Conservation (phyloP, 2,329 filamentous ascomycete genomes). For the Penicillium capsulatum region DNA sequence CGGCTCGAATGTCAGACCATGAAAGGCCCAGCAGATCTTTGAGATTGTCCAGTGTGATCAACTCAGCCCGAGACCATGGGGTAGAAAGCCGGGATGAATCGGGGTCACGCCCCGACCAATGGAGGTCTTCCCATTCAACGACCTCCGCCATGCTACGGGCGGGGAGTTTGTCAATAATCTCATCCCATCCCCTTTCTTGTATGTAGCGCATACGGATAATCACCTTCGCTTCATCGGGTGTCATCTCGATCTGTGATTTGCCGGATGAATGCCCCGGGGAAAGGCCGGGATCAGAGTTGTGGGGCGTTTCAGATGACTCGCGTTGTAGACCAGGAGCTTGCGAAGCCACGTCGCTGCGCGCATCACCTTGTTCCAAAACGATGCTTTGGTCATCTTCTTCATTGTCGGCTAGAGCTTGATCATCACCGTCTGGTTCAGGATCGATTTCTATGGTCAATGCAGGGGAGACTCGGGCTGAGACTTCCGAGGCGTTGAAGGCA, state of each 20-base stretch:
- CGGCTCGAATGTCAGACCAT: slow-evolving; percentile 28
- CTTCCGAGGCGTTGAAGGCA: neutral
- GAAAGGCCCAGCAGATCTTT: slow-evolving; percentile 27
- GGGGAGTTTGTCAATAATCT: slow-evolving; percentile 29
- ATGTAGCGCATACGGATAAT: slow-evolving; percentile 31
- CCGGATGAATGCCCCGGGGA: slow-evolving; percentile 15
- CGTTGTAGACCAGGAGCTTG: neutral
- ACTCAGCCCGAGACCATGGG: slow-evolving; percentile 30
- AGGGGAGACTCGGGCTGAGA: slow-evolving; percentile 2
- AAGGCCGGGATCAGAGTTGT: neutral
- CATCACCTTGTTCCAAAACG: neutral
- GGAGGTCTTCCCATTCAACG: slow-evolving; percentile 24
- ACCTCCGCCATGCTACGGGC: slow-evolving; percentile 21
- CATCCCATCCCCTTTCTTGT: slow-evolving; percentile 26
- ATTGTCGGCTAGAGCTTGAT: slow-evolving; percentile 1
- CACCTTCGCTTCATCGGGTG: slow-evolving; percentile 32
- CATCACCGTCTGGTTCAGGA: slow-evolving; percentile 1
- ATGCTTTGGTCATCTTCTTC: neutral
- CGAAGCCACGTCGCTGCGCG: slow-evolving; percentile 2
- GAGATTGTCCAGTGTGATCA: slow-evolving; percentile 23
- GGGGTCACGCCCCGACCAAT: slow-evolving; percentile 28
- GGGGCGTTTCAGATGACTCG: slow-evolving; percentile 5
- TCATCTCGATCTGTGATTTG: slow-evolving; percentile 19
- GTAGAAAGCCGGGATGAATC: slow-evolving; percentile 26
- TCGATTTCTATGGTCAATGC: slow-evolving; percentile 9